A percentile compares a stretch with the other conserved stretches of the same genome.
Conservation (phyloP, 805 yeast genomes). For the Zygosaccharomyces bisporus region DNA sequence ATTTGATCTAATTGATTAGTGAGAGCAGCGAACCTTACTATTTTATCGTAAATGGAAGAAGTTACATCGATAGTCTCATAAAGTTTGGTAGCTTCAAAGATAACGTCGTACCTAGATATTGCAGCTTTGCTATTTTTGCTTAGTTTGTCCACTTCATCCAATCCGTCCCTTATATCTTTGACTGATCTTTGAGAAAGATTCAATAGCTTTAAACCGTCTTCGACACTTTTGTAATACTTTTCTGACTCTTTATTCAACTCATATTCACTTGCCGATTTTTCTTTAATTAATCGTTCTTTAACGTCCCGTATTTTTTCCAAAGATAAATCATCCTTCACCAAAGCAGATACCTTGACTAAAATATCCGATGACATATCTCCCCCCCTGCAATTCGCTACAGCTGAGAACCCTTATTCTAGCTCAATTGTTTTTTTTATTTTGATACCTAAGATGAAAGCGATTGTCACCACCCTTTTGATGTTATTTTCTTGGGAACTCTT, state of each 20-base stretch:
- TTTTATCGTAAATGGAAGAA: conserved; percentile 57
- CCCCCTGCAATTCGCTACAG: no score
- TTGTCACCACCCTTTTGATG: not conserved
- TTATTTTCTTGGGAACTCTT: not conserved
- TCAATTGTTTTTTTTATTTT: not conserved
- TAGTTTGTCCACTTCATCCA: conserved; percentile 43
- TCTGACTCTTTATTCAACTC: conserved; percentile 71
- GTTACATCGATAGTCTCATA: conserved; percentile 73
- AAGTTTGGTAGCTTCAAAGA: conserved; percentile 61
- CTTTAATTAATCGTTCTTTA: conserved; percentile 56
- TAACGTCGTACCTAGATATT: conserved; percentile 63
- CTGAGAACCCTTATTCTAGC: not conserved
- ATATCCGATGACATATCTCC: conserved; percentile 24
- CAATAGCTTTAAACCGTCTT: conserved; percentile 41
- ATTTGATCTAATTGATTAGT: conserved; percentile 48
- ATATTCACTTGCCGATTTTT: conserved; percentile 69
- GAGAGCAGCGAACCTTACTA: conserved; percentile 51
- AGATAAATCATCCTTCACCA: conserved; percentile 45
- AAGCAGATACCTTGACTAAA: conserved; percentile 31
- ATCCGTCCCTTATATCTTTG: conserved; percentile 45
- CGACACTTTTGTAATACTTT: conserved; percentile 54
- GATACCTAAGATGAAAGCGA: not conserved
- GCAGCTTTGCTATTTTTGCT: conserved; percentile 55
- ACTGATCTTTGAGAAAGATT: conserved; percentile 45
- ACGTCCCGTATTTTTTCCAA: conserved; percentile 50